A percentile compares a stretch with the other conserved stretches of the same genome.
Evolutionary conservation across 2,329 filamentous ascomycete species (phyloP).

Genomic region (Cordyceps farinosa): DNA sequence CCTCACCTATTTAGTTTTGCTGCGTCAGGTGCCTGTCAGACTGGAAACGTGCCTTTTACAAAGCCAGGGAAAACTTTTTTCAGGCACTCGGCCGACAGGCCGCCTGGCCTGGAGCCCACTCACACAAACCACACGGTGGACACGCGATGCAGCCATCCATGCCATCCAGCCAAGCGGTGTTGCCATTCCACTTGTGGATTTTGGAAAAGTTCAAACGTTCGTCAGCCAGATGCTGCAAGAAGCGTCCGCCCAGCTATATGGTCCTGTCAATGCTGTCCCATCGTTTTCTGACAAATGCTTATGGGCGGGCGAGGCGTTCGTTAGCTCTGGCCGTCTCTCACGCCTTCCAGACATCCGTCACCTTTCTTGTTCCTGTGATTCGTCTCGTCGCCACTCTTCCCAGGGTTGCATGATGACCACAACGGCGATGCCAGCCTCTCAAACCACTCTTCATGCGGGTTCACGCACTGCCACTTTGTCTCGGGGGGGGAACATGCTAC

Average conservation of each 20-base stretch:
- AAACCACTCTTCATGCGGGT: neutral
- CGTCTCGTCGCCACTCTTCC: neutral
- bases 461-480: neutral
- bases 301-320: neutral
- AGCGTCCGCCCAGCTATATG: no score
- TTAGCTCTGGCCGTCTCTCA: neutral
- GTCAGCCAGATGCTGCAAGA: no score
- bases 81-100: conserved; percentile 3
- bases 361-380: neutral
- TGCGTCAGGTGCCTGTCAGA: neutral
- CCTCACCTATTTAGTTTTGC: neutral
- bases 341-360: neutral
- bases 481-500: neutral
- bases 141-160: neutral
- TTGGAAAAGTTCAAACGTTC: neutral
- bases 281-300: neutral
- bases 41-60: neutral
- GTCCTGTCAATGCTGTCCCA: no score
- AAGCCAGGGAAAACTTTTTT: neutral
- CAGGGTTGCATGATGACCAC: neutral
- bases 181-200: conserved; percentile 1
- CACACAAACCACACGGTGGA: neutral
- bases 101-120: neutral
- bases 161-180: neutral
- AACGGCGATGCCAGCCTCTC: neutral